phyloP scores from a whole-genome alignment of 805 yeast genomes.

The Cyberlindnera euphorbiiphila region DNA sequence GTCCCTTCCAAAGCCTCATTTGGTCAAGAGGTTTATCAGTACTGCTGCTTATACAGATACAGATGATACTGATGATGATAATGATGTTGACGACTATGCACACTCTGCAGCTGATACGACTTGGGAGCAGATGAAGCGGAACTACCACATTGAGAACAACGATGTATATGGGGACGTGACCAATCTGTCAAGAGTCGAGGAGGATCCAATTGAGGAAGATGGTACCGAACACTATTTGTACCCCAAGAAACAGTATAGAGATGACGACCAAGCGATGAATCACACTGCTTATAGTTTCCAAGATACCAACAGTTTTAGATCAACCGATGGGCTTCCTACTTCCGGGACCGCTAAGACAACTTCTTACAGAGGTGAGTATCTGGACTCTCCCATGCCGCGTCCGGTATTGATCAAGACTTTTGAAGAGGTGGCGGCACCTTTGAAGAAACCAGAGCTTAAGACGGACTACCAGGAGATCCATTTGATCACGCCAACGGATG shows the following conservation, averaged over 20 bases:
- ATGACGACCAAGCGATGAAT: constrained; percentile 5
- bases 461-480: constrained; percentile 11
- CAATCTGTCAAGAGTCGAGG: constrained; percentile 1
- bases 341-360: constrained; percentile 19
- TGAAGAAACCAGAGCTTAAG: constrained; percentile 11
- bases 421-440: constrained; percentile 4
- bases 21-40: constrained; percentile 7
- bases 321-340: constrained; percentile 11
- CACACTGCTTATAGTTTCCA: constrained; percentile 26
- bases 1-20: constrained; percentile 8
- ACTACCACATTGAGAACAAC: constrained; percentile 15
- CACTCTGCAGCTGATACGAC: constrained; percentile 13
- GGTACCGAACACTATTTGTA: constrained; percentile 1
- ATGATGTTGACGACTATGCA: constrained; percentile 4
- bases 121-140: constrained; percentile 25
- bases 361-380: constrained; percentile 15
- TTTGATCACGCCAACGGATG: constrained; percentile 25
- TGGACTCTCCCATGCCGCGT: constrained; percentile 26
- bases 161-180: constrained; percentile 11
- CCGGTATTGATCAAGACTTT: constrained; percentile 23
- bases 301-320: constrained; percentile 18
- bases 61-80: constrained; percentile 1
- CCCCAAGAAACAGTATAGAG: background rate
- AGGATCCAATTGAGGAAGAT: background rate
- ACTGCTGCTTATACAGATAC: constrained; percentile 1